Evolutionary conservation across 2,329 filamentous ascomycete genomes (phyloP), one percentile per base, ranked within the genome.

Genomic region (Drechslera avenae): DNA sequence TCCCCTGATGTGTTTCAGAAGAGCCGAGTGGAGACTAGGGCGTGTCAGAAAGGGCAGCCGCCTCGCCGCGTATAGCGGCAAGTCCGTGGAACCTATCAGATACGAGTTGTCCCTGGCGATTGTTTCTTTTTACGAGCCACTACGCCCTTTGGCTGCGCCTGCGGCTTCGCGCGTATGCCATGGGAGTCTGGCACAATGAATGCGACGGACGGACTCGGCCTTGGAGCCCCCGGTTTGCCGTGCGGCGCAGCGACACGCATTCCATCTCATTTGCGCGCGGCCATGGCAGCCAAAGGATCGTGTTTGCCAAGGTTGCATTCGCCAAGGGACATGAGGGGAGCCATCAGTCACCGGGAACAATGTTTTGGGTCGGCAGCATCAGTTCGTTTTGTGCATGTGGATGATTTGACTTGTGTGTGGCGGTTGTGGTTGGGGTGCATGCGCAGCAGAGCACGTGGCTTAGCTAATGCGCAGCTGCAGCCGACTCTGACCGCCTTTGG

Each of bases 11-110:
- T 64, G 67, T 71, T 71, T 67, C 63, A 64, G 62, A 59, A 69
- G 66, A 63, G 65, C 53, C 52, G 23, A 40, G 68, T 71, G 66
- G 68, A 60, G 58, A 57, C 65, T 70, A 68, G 69, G 57, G 49
- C 39, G 69, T 66, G 60, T 71, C 66, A 72, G 68, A 62, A 48
- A 33, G 49, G 54, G 53, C 50, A 61, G 58, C 57, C 61, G 55
- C 63, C 46, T 43, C 42, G 57, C 57, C 57, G 44, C 43, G 48
- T 49, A 36, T 44, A 39, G 32, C 47, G 53, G 39, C 41, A 37
- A 40, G 23, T 41, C 30, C 46, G 52, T 17, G 37, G 35, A 32
- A 42, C 66, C 66, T 62, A 68, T 69, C 48, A 61, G 39, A 48
- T 13, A 14, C 8, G 41, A n/a, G 8, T 52, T 39, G 57, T 62